Evolutionary conservation across 345 rosid species (phyloP), one percentile per base, ranked within the genome.

Genomic region (Kernera saxatilis): DNA sequence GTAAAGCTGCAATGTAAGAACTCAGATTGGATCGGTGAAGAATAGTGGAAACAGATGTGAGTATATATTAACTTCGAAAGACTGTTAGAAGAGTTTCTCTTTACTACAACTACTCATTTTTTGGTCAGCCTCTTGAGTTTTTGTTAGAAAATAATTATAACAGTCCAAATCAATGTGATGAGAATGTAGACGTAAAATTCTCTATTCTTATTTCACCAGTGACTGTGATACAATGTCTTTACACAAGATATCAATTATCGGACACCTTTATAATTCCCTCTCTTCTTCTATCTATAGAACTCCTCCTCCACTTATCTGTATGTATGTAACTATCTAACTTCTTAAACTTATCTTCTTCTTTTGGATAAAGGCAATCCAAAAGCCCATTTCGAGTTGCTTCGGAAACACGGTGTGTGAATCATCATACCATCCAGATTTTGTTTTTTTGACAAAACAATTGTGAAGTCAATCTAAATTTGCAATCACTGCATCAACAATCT

Each of bases 401-500:
- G n/a, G n/a, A n/a, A n/a, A n/a, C n/a, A n/a, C n/a, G n/a, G n/a
- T n/a, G n/a, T n/a, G n/a, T n/a, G n/a, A n/a, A n/a, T n/a, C n/a
- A n/a, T 37, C 10, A 51, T 12, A 3, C 10, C 10, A 50, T 50
- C 18, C 15, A 37, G 14, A 12, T 12, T 12, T 25, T 19, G 5
- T 46, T 44, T 8, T 44, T 7, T 19, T 45, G 13, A 6, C 55
- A 12, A 23, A 5, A 50, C 8, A 50, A 12, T 22, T 48, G 5
- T 17, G 26, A 52, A 53, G 55, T 72, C 67, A 50, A 67, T 69
- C 72, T 33, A 78, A 55, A 35, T 49, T 69, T 53, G 73, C 81
- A 26, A 84, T 64, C 48, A 88, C 87, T 6, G 89, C 89, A 71
- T 79, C 85, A 43, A 81, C 85, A 63, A 88, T 77, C 56, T 86